A percentile compares a stretch with the other conserved stretches of the same genome.
Conservation (phyloP, 2,329 filamentous ascomycete genomes). For the Colletotrichum tabaci region DNA sequence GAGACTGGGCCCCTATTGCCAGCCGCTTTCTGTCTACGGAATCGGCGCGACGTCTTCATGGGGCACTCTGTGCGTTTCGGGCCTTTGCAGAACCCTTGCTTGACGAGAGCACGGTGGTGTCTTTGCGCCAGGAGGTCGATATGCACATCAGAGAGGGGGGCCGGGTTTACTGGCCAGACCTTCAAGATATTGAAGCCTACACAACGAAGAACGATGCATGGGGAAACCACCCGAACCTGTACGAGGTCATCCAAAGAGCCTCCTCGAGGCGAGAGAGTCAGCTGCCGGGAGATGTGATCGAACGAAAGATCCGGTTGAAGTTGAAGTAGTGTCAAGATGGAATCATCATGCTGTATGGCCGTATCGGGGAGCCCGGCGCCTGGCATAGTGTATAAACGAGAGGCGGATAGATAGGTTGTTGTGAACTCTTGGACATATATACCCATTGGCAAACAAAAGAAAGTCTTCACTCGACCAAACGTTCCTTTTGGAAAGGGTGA, state of each 20-base stretch:
- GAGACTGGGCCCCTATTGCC: constrained; percentile 58
- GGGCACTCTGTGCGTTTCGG: constrained; percentile 63
- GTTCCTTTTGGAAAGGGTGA: no score
- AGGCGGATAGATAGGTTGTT: neutral
- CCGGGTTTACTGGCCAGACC: constrained; percentile 56
- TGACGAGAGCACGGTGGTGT: constrained; percentile 48
- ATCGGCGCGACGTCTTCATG: constrained; percentile 48
- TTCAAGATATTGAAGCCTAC: constrained; percentile 54
- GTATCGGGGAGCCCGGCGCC: neutral
- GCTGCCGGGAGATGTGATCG: neutral
- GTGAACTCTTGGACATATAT: constrained; percentile 16
- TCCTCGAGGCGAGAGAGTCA: neutral
- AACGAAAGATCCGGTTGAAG: neutral
- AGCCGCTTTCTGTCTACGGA: constrained; percentile 53
- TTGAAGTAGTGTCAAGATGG: neutral
- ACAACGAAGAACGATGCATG: constrained; percentile 44
- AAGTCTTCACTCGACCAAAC: neutral
- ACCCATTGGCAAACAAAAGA: constrained; percentile 4
- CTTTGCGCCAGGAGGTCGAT: constrained; percentile 49
- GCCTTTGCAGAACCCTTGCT: constrained; percentile 63
- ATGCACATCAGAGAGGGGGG: constrained; percentile 42
- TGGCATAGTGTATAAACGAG: neutral
- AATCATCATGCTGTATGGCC: neutral
- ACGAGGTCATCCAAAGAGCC: constrained; percentile 8
- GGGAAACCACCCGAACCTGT: constrained; percentile 30